Conservation (phyloP, 768 basidiomycete species). For the Leccinum disarticulatum region DNA sequence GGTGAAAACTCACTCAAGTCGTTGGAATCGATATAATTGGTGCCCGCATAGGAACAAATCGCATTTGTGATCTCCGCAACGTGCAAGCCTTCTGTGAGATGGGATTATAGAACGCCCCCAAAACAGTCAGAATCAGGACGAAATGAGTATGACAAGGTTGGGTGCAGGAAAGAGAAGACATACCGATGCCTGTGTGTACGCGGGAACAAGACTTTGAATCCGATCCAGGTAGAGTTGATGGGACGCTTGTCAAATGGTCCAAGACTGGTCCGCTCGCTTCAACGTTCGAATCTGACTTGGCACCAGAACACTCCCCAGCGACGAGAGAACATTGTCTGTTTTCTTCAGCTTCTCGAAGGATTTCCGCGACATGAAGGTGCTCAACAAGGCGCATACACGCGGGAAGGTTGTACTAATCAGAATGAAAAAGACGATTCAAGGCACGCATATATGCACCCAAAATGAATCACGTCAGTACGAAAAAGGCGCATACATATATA, state of each 20-base stretch:
- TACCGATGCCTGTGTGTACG: conserved; percentile 4
- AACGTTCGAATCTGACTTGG: neutral
- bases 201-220: neutral
- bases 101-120: neutral
- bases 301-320: conserved; percentile 16
- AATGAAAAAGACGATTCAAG: neutral
- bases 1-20: conserved; percentile 16
- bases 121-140: neutral
- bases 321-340: conserved; percentile 43
- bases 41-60: conserved; percentile 20
- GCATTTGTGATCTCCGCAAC: conserved; percentile 21
- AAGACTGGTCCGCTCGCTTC: neutral
- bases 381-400: conserved; percentile 74
- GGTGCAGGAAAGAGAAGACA: neutral
- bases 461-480: conserved; percentile 2
- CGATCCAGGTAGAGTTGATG: neutral
- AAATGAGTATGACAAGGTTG: neutral
- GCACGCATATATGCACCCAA: conserved; percentile 16
- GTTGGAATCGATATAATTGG: conserved; percentile 17
- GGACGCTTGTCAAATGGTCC: neutral
- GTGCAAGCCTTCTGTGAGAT: conserved; percentile 19
- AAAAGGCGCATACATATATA: neutral
- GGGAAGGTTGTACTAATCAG: conserved; percentile 64
- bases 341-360: conserved; percentile 64
- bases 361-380: conserved; percentile 67